These are phyloP conservation scores for Pelargonium fulgidum DNA, from an alignment of 441 rosid genomes.

Conservation along the genomic window DNA sequence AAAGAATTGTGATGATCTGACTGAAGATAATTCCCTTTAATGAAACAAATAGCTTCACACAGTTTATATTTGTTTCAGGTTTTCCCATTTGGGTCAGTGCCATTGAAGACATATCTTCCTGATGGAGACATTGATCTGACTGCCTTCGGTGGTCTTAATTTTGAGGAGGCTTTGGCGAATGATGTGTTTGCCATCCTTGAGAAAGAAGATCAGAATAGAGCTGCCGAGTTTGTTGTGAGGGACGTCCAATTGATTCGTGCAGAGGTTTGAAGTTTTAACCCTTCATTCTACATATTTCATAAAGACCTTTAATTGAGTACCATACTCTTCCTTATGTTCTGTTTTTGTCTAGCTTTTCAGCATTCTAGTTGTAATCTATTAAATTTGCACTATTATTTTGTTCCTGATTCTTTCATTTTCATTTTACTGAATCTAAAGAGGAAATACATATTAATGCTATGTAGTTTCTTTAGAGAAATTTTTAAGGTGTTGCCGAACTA, in stretches of 20 bases:
- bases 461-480: too few relatives aligned
- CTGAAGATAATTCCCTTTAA: too few relatives aligned
- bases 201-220: slow-evolving; percentile 54
- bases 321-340: background rate
- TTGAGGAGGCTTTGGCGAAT: slow-evolving; percentile 62
- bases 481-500: too few relatives aligned
- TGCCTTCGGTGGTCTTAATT: slow-evolving; percentile 48
- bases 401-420: too few relatives aligned
- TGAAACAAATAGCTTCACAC: too few relatives aligned
- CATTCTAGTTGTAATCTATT: background rate
- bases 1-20: background rate
- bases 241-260: slow-evolving; percentile 82
- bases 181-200: slow-evolving; percentile 64
- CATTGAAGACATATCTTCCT: slow-evolving; percentile 89
- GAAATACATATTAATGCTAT: too few relatives aligned
- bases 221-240: slow-evolving; percentile 56
- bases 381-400: too few relatives aligned
- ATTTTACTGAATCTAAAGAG: too few relatives aligned
- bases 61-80: slow-evolving; percentile 43
- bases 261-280: slow-evolving; percentile 80
- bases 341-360: background rate
- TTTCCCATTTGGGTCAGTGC: slow-evolving; percentile 81
- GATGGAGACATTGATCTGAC: slow-evolving; percentile 96
- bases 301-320: background rate
- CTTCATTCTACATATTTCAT: slow-evolving; percentile 17